Percentiles rank a stretch among this genome's conserved stretches.
Conservation (phyloP, 805 yeast species). For the Hanseniaspora lachancei region DNA sequence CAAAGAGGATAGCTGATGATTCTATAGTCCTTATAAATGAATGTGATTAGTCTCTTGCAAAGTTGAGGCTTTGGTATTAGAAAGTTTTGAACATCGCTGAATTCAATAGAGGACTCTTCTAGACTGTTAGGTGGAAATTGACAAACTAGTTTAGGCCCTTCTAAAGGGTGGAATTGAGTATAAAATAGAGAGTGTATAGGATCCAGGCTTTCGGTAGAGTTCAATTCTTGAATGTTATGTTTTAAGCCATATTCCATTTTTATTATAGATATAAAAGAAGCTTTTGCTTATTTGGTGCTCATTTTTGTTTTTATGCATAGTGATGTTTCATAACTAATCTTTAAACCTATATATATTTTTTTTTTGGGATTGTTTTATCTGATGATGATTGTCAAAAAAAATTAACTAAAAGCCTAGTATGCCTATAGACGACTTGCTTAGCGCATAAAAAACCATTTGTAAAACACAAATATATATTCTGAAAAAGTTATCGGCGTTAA, state of each 20-base stretch:
- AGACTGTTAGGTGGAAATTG: slow-evolving; percentile 68
- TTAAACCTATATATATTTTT: too few relatives aligned
- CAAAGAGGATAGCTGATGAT: slow-evolving; percentile 84
- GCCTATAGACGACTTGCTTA: too few relatives aligned
- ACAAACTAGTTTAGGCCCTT: slow-evolving; percentile 81
- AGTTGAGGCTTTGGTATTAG: slow-evolving; percentile 87
- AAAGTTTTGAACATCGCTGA: slow-evolving; percentile 77
- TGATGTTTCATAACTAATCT: too few relatives aligned
- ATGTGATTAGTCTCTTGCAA: slow-evolving; percentile 67
- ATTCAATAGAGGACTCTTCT: slow-evolving; percentile 40
- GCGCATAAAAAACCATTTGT: too few relatives aligned
- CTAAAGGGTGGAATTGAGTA: slow-evolving; percentile 87
- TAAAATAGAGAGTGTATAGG: slow-evolving; percentile 84
- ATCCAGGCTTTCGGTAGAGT: slow-evolving; percentile 2
- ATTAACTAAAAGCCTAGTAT: too few relatives aligned
- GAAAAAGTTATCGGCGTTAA: too few relatives aligned
- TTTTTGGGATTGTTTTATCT: too few relatives aligned
- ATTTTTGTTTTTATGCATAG: too few relatives aligned
- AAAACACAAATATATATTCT: too few relatives aligned
- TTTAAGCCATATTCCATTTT: background rate
- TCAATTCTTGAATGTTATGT: background rate
- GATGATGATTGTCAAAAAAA: too few relatives aligned
- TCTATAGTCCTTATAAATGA: slow-evolving; percentile 55
- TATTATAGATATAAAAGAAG: too few relatives aligned
- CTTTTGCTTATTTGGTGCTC: too few relatives aligned